phyloP scores from a whole-genome alignment of 2,329 filamentous ascomycete genomes.

The Scedosporium dehoogii region DNA sequence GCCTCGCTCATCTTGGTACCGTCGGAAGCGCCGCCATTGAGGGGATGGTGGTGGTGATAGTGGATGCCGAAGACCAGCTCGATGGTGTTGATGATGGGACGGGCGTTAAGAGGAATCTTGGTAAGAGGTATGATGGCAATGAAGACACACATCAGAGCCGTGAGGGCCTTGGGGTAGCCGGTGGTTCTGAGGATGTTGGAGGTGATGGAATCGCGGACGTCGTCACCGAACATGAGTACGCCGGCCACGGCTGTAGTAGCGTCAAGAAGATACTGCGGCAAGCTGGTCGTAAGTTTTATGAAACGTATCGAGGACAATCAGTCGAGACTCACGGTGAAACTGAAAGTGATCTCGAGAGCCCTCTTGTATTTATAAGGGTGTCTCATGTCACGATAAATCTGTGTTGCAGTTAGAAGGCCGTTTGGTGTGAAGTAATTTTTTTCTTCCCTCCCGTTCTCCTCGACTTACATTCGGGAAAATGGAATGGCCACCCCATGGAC shows the following conservation, averaged over 20 bases:
- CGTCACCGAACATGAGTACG: conserved; percentile 88
- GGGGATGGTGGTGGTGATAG: conserved; percentile 22
- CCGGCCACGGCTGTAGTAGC: conserved; percentile 73
- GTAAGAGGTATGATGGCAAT: conserved; percentile 90
- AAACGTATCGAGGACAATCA: too few species aligned
- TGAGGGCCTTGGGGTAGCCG: conserved; percentile 65
- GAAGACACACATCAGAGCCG: conserved; percentile 72
- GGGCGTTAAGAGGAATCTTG: conserved; percentile 84
- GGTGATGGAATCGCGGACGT: conserved; percentile 80
- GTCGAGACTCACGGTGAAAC: conserved; percentile 57
- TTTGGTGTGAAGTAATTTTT: not conserved
- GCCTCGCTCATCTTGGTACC: conserved; percentile 29
- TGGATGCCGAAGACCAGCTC: conserved; percentile 75
- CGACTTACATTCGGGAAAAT: conserved; percentile 61
- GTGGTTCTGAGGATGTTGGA: conserved; percentile 71
- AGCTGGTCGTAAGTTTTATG: not conserved
- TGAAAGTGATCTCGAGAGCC: conserved; percentile 71
- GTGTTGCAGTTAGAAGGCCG: not conserved
- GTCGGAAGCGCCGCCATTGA: conserved; percentile 32
- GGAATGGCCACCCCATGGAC: conserved; percentile 52
- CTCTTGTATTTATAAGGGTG: conserved; percentile 72
- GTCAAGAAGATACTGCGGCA: conserved; percentile 63
- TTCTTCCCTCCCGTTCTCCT: not conserved
- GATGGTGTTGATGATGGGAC: conserved; percentile 76
- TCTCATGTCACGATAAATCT: conserved; percentile 54